These are phyloP conservation scores for Fusarium tuaranense DNA, from an alignment of 2,329 filamentous ascomycete species.

Conservation along the genomic window DNA sequence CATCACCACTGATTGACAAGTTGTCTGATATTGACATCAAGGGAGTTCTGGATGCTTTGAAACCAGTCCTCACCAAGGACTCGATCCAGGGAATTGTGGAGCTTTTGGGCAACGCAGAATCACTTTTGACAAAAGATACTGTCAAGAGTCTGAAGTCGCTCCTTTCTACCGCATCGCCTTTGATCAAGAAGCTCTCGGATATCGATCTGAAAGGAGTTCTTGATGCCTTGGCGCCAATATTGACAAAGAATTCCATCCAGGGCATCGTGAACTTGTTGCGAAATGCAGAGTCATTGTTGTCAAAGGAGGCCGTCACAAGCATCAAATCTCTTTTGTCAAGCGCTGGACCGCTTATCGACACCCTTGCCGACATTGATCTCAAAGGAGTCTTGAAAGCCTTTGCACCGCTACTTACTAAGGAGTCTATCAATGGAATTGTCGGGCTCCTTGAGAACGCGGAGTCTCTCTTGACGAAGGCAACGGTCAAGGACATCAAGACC, in stretches of 20 bases:
- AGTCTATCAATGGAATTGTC: constrained; percentile 42
- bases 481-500: constrained; percentile 39
- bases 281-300: constrained; percentile 47
- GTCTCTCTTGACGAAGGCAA: constrained; percentile 33
- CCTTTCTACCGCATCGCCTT: constrained; percentile 33
- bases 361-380: constrained; percentile 50
- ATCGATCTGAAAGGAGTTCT: constrained; percentile 48
- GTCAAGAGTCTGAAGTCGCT: constrained; percentile 43
- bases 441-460: constrained; percentile 41
- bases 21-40: constrained; percentile 50
- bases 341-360: constrained; percentile 39
- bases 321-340: constrained; percentile 34
- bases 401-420: constrained; percentile 42
- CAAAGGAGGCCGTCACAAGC: constrained; percentile 34
- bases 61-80: constrained; percentile 43
- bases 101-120: constrained; percentile 43
- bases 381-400: constrained; percentile 45
- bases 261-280: constrained; percentile 47
- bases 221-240: constrained; percentile 48
- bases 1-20: constrained; percentile 41
- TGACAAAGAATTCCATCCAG: constrained; percentile 48
- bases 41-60: constrained; percentile 44
- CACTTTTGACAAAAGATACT: constrained; percentile 34
- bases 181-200: not conserved
- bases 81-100: constrained; percentile 43